Conservation (phyloP, 1,284 basidiomycete species). For the Abortiporus biennis region DNA sequence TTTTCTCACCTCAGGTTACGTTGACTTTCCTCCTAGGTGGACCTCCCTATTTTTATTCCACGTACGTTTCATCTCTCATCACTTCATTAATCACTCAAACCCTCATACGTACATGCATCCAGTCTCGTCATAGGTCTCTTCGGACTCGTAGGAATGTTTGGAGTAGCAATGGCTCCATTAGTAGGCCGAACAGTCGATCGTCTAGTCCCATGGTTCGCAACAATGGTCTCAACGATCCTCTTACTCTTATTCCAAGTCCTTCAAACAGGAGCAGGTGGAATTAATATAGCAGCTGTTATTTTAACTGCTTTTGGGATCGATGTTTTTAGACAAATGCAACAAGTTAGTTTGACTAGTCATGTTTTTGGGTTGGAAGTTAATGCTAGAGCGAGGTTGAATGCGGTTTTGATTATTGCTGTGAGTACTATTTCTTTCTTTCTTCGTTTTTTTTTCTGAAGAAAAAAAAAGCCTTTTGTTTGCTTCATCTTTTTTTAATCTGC, state of each 20-base stretch:
- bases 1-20: constrained; percentile 16
- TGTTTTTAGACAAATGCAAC: constrained; percentile 36
- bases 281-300: constrained; percentile 35
- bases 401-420: constrained; percentile 37
- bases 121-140: constrained; percentile 44
- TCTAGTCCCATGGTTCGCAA: constrained; percentile 40
- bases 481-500: not conserved
- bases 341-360: constrained; percentile 28
- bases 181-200: constrained; percentile 41
- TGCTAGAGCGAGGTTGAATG: constrained; percentile 41
- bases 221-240: constrained; percentile 27
- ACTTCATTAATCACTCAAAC: not conserved
- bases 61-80: constrained; percentile 15
- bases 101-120: not conserved
- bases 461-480: too few relatives aligned
- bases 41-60: constrained; percentile 34
- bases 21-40: constrained; percentile 43
- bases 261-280: constrained; percentile 33
- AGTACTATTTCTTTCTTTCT: constrained; percentile 15
- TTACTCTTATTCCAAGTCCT: constrained; percentile 29
- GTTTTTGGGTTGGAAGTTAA: constrained; percentile 25
- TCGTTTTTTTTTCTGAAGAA: too few relatives aligned
- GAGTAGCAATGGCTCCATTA: constrained; percentile 38
- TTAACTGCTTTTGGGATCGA: constrained; percentile 37
- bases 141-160: constrained; percentile 41